Evolutionary conservation across 148 eudicot genomes (phyloP).

Genomic region (Limonium bicolor): DNA sequence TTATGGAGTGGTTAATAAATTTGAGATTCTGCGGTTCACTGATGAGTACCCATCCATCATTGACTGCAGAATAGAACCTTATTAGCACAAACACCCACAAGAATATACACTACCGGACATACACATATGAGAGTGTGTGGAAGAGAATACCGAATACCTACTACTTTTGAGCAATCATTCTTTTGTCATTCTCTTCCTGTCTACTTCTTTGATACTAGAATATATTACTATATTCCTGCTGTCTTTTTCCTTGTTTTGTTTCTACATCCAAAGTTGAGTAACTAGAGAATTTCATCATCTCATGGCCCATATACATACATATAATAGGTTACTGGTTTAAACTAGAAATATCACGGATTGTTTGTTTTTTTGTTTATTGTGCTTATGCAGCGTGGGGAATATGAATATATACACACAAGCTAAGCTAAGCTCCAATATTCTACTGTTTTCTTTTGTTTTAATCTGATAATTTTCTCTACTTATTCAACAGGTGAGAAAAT

Average conservation of each 20-base stretch:
- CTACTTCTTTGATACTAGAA: constrained; percentile 2
- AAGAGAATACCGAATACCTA: constrained; percentile 2
- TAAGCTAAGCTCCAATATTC: no score
- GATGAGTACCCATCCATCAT: no score
- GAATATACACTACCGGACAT: background rate
- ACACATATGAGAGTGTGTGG: no score
- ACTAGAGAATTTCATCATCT: no score
- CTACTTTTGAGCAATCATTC: constrained; percentile 1
- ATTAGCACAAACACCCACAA: constrained; percentile 1
- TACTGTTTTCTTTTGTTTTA: background rate
- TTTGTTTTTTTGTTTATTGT: constrained; percentile 3
- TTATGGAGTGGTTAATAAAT: no score
- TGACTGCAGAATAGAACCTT: no score
- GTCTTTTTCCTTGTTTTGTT: no score
- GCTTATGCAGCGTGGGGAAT: background rate
- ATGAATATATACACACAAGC: background rate
- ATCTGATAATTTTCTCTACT: no score
- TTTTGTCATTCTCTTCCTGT: constrained; percentile 4
- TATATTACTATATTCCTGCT: background rate
- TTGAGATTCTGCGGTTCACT: no score
- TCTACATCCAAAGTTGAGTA: no score
- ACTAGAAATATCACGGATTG: background rate
- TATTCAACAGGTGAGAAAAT: constrained; percentile 4
- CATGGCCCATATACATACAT: no score
- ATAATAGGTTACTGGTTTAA: no score